Percentiles rank a stretch among this genome's conserved stretches.
phyloP scores from a whole-genome alignment of 225 moss, liverwort and hornwort genomes.

The Bryum argenteum region DNA sequence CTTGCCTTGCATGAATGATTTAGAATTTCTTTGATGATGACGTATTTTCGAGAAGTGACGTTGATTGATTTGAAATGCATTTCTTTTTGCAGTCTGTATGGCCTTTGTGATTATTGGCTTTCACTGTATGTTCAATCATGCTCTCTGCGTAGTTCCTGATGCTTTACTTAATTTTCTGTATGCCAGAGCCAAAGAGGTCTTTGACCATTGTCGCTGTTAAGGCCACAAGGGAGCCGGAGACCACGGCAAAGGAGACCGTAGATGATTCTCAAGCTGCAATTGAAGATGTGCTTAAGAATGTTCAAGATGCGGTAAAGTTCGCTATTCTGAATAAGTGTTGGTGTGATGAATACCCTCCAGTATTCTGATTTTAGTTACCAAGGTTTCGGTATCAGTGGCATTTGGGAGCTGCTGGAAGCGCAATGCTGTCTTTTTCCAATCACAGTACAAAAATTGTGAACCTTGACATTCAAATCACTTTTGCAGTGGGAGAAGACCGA shows the following conservation, averaged over 20 bases:
- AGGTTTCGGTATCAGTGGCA: not conserved
- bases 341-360: not conserved
- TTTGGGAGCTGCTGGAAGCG: not conserved
- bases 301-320: slow-evolving; percentile 52
- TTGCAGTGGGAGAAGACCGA: slow-evolving; percentile 90
- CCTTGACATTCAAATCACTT: not conserved
- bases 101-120: not conserved
- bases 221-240: slow-evolving; percentile 66
- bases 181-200: slow-evolving; percentile 57
- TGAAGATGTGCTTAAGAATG: slow-evolving; percentile 59
- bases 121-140: not conserved
- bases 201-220: slow-evolving; percentile 59
- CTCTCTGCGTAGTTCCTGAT: slow-evolving; percentile 8
- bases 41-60: not conserved
- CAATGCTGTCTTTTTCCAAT: not conserved
- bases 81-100: not conserved
- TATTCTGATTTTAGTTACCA: slow-evolving; percentile 4
- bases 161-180: slow-evolving; percentile 14
- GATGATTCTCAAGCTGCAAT: slow-evolving; percentile 45
- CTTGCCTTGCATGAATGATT: not conserved
- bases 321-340: not conserved
- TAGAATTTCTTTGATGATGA: not conserved
- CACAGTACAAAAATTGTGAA: not conserved
- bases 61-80: not conserved
- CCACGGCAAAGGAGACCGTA: slow-evolving; percentile 36